Percentiles rank a stretch among this genome's conserved stretches.
These are phyloP conservation scores for Mangifera indica DNA, from an alignment of 345 rosid genomes.

Conservation along the genomic window DNA sequence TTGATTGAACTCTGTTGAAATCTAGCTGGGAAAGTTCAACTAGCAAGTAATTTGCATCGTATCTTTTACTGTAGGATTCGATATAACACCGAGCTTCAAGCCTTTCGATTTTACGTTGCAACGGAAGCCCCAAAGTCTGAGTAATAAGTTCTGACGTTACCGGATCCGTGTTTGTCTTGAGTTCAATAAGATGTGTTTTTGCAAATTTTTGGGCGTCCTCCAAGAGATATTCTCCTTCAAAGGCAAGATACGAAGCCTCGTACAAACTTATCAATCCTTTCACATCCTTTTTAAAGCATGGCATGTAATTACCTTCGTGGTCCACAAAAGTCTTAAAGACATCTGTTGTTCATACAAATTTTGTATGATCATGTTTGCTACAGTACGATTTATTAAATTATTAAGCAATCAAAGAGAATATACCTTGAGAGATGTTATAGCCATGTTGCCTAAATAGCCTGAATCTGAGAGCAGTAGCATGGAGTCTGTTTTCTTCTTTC, in stretches of 20 bases:
- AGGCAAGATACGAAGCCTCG: constrained; percentile 38
- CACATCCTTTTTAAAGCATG: constrained; percentile 8
- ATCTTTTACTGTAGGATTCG: constrained; percentile 21
- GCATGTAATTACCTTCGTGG: constrained; percentile 18
- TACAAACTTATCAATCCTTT: constrained; percentile 40
- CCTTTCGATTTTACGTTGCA: constrained; percentile 30
- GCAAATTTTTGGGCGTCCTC: constrained; percentile 24
- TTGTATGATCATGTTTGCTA: neutral
- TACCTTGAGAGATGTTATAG: constrained; percentile 39
- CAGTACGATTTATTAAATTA: no score
- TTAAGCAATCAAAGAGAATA: neutral
- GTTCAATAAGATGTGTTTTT: constrained; percentile 16
- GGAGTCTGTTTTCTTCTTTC: constrained; percentile 17
- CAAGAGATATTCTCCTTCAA: constrained; percentile 39
- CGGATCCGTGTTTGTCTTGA: neutral
- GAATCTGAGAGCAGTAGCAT: constrained; percentile 38
- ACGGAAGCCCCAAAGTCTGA: constrained; percentile 39
- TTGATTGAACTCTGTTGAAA: constrained; percentile 43
- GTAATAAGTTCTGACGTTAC: constrained; percentile 19
- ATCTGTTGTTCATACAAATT: constrained; percentile 18
- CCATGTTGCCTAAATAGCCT: constrained; percentile 50
- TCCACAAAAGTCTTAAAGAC: constrained; percentile 34
- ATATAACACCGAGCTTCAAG: constrained; percentile 40
- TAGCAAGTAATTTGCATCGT: constrained; percentile 3
- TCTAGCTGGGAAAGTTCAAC: constrained; percentile 42